Base-by-base conservation (phyloP, 257 asterid species). In the Linderniella brevidens region DNA sequence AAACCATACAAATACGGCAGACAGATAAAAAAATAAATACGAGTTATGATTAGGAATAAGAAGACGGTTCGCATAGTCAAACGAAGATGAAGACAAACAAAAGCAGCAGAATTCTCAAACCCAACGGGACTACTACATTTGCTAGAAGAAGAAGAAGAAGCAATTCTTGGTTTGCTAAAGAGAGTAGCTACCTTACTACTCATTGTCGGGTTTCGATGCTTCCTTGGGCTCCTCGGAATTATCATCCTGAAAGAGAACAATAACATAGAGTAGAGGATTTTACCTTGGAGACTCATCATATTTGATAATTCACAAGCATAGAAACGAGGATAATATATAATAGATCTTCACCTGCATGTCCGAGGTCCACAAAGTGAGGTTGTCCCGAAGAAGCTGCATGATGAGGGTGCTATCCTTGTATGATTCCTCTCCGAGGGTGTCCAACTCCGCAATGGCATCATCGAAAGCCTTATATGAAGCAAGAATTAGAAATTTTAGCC, bases 161-260 rank as follows among this genome's bases (percentile, higher is more conserved):
- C 32, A 25, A 25, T 3, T 25, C 32, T 25, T 25, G 4, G 32
- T 25, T 25, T 25, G 32, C 32, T 25, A 25, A 6, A 25, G 32
- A 25, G n/a, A n/a, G n/a, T n/a, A n/a, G n/a, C n/a, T n/a, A n/a
- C n/a, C 38, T 59, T 45, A 48, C 85, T 77, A 58, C 74, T 83
- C 86, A 42, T 76, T 78, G 15, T 80, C 93, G n/a, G 77, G 76
- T 67, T 85, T 80, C 18, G 92, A 59, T 12, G 93, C 82, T 75
- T 77, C 95, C 72, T 81, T 81, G 59, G 73, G 73, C 60, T 85
- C 95, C 62, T 85, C 95, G 16, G 79, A 49, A 39, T 73, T 71
- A 58, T 85, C 95, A 53, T 80, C 95, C 95, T 85, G 61, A 46
- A 61, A 39, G n/a, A 58, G 47, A 65, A 14, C 48, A 41, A 49